Percentiles rank a stretch among this genome's conserved stretches.
phyloP scores from a whole-genome alignment of 192 early-diverging fungal genomes.

The Chytriomyces sp. region DNA sequence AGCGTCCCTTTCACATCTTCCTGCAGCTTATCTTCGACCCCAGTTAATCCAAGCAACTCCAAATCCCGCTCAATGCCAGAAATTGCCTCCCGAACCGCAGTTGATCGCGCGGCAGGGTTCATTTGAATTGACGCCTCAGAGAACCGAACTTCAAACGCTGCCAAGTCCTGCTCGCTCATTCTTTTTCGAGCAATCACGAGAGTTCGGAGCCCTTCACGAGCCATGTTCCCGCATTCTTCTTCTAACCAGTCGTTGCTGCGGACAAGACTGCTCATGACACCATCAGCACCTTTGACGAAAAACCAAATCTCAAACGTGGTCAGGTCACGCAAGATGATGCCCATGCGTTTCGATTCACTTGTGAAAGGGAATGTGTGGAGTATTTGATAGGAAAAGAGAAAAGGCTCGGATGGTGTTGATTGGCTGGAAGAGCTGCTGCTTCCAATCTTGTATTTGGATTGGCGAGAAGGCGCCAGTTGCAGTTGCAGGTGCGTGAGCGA shows the following conservation, averaged over 20 bases:
- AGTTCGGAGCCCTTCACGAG: conserved; percentile 91
- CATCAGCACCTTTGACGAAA: conserved; percentile 93
- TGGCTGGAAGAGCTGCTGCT: conserved; percentile 27
- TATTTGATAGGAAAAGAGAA: conserved; percentile 67
- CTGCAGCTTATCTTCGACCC: conserved; percentile 96
- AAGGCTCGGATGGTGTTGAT: neutral
- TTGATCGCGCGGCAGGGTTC: conserved; percentile 57
- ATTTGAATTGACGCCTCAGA: conserved; percentile 40
- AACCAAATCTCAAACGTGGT: conserved; percentile 80
- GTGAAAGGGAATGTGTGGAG: conserved; percentile 98
- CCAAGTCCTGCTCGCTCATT: conserved; percentile 66
- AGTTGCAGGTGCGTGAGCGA: conserved; percentile 28
- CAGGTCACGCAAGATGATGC: conserved; percentile 80
- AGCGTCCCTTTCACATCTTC: conserved; percentile 89
- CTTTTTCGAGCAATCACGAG: conserved; percentile 88
- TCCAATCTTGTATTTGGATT: conserved; percentile 68
- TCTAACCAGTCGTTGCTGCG: conserved; percentile 96
- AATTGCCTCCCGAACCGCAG: conserved; percentile 70
- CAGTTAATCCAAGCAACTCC: conserved; percentile 89
- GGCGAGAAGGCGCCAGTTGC: neutral
- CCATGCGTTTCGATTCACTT: conserved; percentile 97
- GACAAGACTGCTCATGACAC: conserved; percentile 86
- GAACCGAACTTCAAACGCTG: conserved; percentile 36
- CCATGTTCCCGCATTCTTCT: conserved; percentile 97
- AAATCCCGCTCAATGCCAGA: conserved; percentile 79